These are phyloP conservation scores for Chlorociboria aeruginascens DNA, from an alignment of 495 filamentous ascomycete genomes.

Conservation along the genomic window DNA sequence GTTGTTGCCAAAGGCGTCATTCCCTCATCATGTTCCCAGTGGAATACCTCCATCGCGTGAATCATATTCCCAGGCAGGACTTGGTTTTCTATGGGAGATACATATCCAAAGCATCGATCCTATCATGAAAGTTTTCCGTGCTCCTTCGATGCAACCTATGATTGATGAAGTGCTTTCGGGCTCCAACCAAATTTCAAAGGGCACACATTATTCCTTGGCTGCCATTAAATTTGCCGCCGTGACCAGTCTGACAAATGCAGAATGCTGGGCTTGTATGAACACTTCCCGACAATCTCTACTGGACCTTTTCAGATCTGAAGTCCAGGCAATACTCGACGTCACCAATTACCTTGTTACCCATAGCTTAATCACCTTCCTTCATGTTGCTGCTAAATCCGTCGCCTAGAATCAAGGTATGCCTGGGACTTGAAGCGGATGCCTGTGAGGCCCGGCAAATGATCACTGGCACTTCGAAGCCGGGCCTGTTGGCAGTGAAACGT, in stretches of 20 bases:
- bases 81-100: neutral
- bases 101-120: neutral
- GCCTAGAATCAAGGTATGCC: conserved; percentile 27
- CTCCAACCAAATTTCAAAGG: neutral
- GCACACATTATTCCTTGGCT: neutral
- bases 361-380: conserved; percentile 24
- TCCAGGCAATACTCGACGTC: neutral
- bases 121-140: neutral
- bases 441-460: neutral
- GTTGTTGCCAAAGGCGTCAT: neutral
- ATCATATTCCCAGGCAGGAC: neutral
- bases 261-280: neutral
- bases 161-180: neutral
- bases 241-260: neutral
- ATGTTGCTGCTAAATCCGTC: conserved; percentile 31
- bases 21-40: neutral
- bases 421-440: neutral
- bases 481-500: neutral
- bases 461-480: neutral
- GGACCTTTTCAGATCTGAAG: neutral
- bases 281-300: neutral
- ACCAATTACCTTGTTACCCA: neutral
- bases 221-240: neutral
- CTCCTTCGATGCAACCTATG: neutral
- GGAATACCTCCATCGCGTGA: neutral